Evolutionary conservation across 352 stramenopile genomes (phyloP).

Genomic region (Pilasporangium apinafurcum): DNA sequence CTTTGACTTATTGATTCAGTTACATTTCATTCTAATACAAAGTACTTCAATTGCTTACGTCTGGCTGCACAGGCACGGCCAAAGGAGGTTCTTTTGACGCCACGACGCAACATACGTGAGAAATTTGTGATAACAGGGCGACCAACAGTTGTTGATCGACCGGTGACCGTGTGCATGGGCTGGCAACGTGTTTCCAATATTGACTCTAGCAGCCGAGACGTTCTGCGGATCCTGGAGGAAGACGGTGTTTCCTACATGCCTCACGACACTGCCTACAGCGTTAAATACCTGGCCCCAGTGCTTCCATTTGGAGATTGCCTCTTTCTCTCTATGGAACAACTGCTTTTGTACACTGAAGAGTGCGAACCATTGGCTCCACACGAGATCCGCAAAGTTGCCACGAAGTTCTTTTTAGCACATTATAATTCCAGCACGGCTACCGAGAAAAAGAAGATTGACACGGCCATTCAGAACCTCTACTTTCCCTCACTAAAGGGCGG

Average conservation of each 20-base stretch:
- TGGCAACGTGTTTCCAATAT: conserved; percentile 78
- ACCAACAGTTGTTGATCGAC: conserved; percentile 56
- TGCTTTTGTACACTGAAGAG: conserved; percentile 81
- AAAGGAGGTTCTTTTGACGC: conserved; percentile 58
- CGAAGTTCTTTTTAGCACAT: conserved; percentile 73
- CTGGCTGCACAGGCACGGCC: conserved; percentile 25
- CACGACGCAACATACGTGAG: conserved; percentile 37
- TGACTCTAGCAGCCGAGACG: conserved; percentile 62
- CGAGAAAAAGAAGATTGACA: conserved; percentile 75
- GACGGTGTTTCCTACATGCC: conserved; percentile 81
- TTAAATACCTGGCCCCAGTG: conserved; percentile 84
- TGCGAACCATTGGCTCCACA: conserved; percentile 66
- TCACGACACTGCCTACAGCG: conserved; percentile 83
- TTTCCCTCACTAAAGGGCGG: conserved; percentile 73
- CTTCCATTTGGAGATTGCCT: conserved; percentile 81
- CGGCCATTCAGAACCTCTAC: conserved; percentile 83
- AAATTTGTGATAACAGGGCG: conserved; percentile 53
- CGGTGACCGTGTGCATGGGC: conserved; percentile 81
- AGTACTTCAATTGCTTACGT: conserved; percentile 1
- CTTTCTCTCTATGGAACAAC: conserved; percentile 84
- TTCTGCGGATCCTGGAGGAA: conserved; percentile 75
- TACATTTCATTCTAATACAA: background rate
- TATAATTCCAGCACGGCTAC: conserved; percentile 49
- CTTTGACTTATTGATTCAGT: background rate
- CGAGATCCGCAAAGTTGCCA: conserved; percentile 63